These are phyloP conservation scores for Nicotiana sylvestris DNA, from an alignment of 257 asterid species.

Conservation along the genomic window DNA sequence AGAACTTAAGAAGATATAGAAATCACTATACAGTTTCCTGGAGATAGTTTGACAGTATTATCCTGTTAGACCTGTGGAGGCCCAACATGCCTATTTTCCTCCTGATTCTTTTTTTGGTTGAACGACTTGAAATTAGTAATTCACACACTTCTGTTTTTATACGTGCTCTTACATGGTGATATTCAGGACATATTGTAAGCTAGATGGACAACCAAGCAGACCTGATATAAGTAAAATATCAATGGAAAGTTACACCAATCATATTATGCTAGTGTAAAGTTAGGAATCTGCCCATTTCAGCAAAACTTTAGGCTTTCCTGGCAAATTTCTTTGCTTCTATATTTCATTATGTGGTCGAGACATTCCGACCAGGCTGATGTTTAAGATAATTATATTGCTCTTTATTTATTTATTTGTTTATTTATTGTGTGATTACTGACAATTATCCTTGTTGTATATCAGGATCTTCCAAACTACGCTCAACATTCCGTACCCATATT, in stretches of 20 bases:
- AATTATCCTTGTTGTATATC: slow-evolving; percentile 19
- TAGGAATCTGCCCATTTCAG: not conserved
- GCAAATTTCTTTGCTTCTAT: not conserved
- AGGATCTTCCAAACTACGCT: slow-evolving; percentile 99
- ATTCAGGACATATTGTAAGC: not conserved
- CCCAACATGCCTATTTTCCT: not conserved
- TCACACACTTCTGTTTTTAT: not conserved
- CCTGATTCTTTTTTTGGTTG: not conserved
- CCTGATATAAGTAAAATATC: not conserved
- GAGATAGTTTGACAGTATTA: not conserved
- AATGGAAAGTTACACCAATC: not conserved
- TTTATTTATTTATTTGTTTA: not conserved
- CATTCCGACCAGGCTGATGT: not conserved
- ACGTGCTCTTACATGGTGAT: not conserved
- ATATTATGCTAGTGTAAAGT: not conserved
- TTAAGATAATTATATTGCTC: not conserved
- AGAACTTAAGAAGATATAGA: not conserved
- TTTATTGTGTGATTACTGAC: slow-evolving; percentile 14
- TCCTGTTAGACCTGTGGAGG: not conserved
- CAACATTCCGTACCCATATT: slow-evolving; percentile 94
- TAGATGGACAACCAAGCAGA: not conserved
- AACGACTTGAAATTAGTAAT: not conserved
- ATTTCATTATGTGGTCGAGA: not conserved
- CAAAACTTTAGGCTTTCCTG: not conserved
- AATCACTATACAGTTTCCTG: not conserved